Evolutionary conservation across 371 early-diverging fungal genomes (phyloP), one percentile per base, ranked within the genome.

Genomic region (Lichtheimia ornata): DNA sequence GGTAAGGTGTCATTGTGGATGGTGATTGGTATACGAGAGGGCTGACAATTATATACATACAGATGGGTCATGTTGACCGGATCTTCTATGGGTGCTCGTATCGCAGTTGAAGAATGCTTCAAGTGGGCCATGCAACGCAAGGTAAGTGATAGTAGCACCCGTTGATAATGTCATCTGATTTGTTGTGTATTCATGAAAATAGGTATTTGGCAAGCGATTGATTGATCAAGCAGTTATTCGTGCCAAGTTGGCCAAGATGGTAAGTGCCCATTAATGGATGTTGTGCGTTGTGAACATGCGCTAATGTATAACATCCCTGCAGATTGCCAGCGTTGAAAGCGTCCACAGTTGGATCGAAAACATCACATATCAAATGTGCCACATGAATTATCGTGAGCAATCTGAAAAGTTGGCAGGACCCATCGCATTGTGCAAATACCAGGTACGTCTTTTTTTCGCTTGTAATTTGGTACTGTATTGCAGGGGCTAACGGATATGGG

Each of bases 151-250:
- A 35, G 11, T 11, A 35, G 9, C 35, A 35, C 5, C 2, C 9
- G 35, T 35, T 6, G 9, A 35, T 1, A 6, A 11, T 0, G 2
- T 35, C 35, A 35, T 35, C 35, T 35, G 35, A 35, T 9, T 9
- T 0, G 22, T n/a, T n/a, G 11, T 35, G 11, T 0, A 35, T 35
- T 11, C 35, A 9, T 35, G 35, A 35, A 35, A 6, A 35, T 11
- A 87, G 76, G 92, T 92, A n/a, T 94, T 94, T 76, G 90, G 90
- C 59, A 89, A 89, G 80, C 84, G 83, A 65, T 78, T 94, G 43
- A 81, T 87, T 28, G 81, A 85, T 50, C 88, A 87, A 64, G 80
- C 83, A 14, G 88, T 87, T 7, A 82, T 87, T 57, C 84, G 88
- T 20, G 77, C 82, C 73, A 87, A 87, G 63, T 61, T 84, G 17